These are phyloP conservation scores for Phytophthora foliorum DNA, from an alignment of 352 stramenopile genomes.

Conservation along the genomic window DNA sequence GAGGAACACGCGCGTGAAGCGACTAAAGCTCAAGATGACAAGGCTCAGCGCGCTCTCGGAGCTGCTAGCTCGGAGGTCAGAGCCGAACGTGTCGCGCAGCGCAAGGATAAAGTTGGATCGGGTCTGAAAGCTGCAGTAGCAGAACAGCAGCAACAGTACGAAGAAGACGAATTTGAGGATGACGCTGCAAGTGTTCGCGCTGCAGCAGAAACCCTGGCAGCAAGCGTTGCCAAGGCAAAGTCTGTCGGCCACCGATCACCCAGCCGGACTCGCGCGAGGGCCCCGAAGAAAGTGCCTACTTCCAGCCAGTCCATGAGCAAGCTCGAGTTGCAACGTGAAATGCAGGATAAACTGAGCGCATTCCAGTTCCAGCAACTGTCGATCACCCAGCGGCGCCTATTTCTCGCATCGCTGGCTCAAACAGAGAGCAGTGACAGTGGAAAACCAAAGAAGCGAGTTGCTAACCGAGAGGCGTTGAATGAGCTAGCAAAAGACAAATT, in stretches of 20 bases:
- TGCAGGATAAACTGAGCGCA: constrained; percentile 66
- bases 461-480: constrained; percentile 54
- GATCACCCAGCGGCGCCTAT: constrained; percentile 65
- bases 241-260: constrained; percentile 28
- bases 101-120: constrained; percentile 35
- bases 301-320: constrained; percentile 34
- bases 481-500: constrained; percentile 60
- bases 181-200: constrained; percentile 40
- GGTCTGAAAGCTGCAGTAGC: constrained; percentile 44
- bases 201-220: constrained; percentile 33
- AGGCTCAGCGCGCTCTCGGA: constrained; percentile 42
- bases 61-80: constrained; percentile 38
- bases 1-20: constrained; percentile 45
- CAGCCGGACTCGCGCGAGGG: constrained; percentile 18
- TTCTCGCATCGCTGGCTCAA: constrained; percentile 63
- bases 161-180: constrained; percentile 63
- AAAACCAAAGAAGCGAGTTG: constrained; percentile 20
- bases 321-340: constrained; percentile 41
- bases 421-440: neutral
- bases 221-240: constrained; percentile 42
- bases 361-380: constrained; percentile 75
- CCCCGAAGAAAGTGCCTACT: constrained; percentile 31
- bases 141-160: constrained; percentile 58
- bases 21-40: constrained; percentile 16
- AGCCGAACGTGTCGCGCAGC: constrained; percentile 33